Evolutionary conservation across 257 asterid genomes (phyloP).

Genomic region (Verbascum thapsus): DNA sequence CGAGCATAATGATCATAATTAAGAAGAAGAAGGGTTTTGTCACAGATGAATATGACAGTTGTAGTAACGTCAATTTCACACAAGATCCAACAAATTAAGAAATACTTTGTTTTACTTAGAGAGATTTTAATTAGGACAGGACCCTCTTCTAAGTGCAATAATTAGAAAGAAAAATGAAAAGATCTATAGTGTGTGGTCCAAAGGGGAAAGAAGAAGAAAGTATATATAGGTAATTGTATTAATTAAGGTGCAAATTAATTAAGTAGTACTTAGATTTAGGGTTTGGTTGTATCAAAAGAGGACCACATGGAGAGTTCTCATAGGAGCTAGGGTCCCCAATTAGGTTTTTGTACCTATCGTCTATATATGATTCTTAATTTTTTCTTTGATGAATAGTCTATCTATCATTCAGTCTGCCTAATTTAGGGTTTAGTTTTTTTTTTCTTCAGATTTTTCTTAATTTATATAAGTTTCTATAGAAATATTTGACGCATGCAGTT

Average conservation of each 20-base stretch:
- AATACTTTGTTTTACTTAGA: slow-evolving; percentile 1
- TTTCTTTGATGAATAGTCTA: too few relatives aligned
- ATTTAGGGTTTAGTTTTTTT: too few relatives aligned
- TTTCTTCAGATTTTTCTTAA: too few relatives aligned
- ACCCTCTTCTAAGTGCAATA: slow-evolving; percentile 17
- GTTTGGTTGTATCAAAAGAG: too few relatives aligned
- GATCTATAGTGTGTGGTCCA: slow-evolving; percentile 32
- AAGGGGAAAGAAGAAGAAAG: slow-evolving; percentile 18
- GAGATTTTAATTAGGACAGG: slow-evolving; percentile 38
- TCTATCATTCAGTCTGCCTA: too few relatives aligned
- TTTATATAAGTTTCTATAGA: too few relatives aligned
- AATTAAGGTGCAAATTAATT: slow-evolving; percentile 4
- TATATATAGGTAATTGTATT: too few relatives aligned
- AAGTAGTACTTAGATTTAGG: too few relatives aligned
- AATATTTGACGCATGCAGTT: too few relatives aligned
- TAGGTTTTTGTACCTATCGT: slow-evolving; percentile 21
- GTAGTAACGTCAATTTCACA: slow-evolving; percentile 39
- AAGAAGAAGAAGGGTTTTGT: slow-evolving; percentile 16
- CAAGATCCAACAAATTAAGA: slow-evolving; percentile 44
- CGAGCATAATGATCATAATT: slow-evolving; percentile 12
- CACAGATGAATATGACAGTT: slow-evolving; percentile 36
- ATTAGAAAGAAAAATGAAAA: background rate
- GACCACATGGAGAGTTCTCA: slow-evolving; percentile 29
- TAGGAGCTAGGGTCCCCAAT: slow-evolving; percentile 35
- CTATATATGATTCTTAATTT: too few relatives aligned